Evolutionary conservation across 495 filamentous ascomycete species (phyloP), one percentile per base, ranked within the genome.

Genomic region (Delitschia confertaspora): DNA sequence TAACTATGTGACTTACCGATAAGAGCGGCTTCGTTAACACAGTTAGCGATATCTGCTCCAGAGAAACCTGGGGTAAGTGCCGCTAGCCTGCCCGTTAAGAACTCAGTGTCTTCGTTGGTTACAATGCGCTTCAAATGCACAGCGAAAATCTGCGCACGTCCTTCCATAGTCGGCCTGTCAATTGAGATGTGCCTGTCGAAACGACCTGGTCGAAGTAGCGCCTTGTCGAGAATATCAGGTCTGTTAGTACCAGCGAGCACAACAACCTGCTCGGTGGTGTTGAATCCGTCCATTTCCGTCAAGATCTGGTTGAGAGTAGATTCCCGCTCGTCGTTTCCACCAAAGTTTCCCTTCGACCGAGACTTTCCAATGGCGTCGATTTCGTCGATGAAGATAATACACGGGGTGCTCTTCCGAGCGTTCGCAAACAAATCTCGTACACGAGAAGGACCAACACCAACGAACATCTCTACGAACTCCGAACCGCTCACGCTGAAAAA

Each of bases 241-340:
- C 91, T 72, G 64, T 96, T 96, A 27, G 91, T 98, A 69, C 93
- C 91, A 33, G 91, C 91, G 42, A 98, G 75, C n/a, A 98, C 91
- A 42, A 96, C 89, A 23, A 98, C 83, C 67, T 96, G 93, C 55
- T 98, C 91, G 1, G 83, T 76, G 6, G 91, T 96, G 60, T 95
- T 96, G 76, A 96, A 96, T 38, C 91, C 91, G 61, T 98, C 91
- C 91, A 98, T 98, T 61, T 98, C 93, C 0, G 91, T 98, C 36
- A 98, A 72, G 44, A 98, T 95, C 66, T 98, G 91, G 62, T 98
- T 98, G 29, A 98, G 78, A 1, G 91, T 98, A 33, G 82, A 83
- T 63, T 98, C 91, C 56, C 91, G 78, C 69, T 98, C 91, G 58
- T 96, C 93, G 56, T 95, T 96, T 39, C 91, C 91, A 43, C 82